Conservation (phyloP, 352 stramenopile species). For the Globisporangium ultimum region DNA sequence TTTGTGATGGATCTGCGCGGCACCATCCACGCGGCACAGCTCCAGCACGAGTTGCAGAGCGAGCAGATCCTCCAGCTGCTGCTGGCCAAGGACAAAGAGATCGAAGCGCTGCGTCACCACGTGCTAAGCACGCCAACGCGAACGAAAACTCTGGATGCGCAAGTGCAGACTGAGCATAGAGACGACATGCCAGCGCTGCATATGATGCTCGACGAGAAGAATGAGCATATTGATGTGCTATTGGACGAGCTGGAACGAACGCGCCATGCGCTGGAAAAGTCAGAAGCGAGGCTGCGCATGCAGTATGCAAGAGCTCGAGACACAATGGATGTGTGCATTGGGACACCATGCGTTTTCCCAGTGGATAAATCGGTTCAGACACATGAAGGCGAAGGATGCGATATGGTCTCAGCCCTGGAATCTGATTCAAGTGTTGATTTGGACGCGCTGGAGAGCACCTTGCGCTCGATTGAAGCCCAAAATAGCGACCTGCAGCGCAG, state of each 20-base stretch:
- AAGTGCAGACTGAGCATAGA: too few species aligned
- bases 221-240: constrained; percentile 29
- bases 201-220: constrained; percentile 13
- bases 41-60: constrained; percentile 19
- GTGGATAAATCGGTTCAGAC: too few species aligned
- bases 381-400: too few species aligned
- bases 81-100: constrained; percentile 24
- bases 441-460: too few species aligned
- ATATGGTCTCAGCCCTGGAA: too few species aligned
- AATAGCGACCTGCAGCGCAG: too few species aligned
- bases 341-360: too few species aligned
- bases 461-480: too few species aligned
- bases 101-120: constrained; percentile 13
- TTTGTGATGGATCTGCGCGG: constrained; percentile 19
- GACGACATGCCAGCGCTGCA: too few species aligned
- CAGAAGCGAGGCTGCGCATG: not conserved
- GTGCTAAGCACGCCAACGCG: not conserved
- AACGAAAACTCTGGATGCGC: too few species aligned
- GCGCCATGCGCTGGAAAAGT: not conserved
- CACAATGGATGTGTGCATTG: not conserved
- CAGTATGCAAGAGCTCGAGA: not conserved
- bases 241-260: constrained; percentile 26
- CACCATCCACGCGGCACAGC: constrained; percentile 9
- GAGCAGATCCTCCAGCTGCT: constrained; percentile 20
- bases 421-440: too few species aligned